A percentile compares a stretch with the other conserved stretches of the same genome.
phyloP scores from a whole-genome alignment of 352 stramenopile species.

The Pythium monospermum region DNA sequence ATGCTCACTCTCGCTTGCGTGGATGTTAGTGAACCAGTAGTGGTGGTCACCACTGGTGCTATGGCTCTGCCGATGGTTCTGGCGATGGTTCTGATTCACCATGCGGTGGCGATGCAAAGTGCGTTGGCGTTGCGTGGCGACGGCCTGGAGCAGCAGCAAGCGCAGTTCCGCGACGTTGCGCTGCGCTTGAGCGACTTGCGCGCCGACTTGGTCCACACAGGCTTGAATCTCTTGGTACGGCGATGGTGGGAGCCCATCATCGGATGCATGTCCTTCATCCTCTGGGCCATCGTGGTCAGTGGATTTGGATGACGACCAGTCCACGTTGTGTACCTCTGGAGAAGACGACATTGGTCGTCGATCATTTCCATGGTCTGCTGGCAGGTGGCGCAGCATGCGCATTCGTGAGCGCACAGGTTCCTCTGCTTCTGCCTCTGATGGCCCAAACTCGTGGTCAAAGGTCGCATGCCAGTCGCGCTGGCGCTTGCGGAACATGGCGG shows the following conservation, averaged over 20 bases:
- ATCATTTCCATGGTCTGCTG: too few species aligned
- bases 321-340: neutral
- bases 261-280: conserved; percentile 4
- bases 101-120: neutral
- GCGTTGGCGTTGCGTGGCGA: neutral
- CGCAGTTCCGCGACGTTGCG: conserved; percentile 15
- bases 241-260: neutral
- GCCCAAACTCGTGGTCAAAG: neutral
- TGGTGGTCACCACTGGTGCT: neutral
- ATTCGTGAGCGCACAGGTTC: neutral
- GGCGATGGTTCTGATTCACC: neutral
- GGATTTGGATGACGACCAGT: neutral
- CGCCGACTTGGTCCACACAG: conserved; percentile 13
- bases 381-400: too few species aligned
- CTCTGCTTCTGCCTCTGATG: neutral
- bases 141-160: conserved; percentile 3
- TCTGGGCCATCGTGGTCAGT: neutral
- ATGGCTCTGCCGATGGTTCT: neutral
- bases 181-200: conserved; percentile 14
- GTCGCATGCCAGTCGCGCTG: conserved; percentile 6
- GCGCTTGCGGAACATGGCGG: conserved; percentile 18
- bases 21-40: too few species aligned
- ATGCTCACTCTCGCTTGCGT: conserved; percentile 9
- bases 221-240: conserved; percentile 16
- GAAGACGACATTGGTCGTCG: too few species aligned